These are phyloP conservation scores for Amanita inopinata DNA, from an alignment of 768 basidiomycete species.

Conservation along the genomic window DNA sequence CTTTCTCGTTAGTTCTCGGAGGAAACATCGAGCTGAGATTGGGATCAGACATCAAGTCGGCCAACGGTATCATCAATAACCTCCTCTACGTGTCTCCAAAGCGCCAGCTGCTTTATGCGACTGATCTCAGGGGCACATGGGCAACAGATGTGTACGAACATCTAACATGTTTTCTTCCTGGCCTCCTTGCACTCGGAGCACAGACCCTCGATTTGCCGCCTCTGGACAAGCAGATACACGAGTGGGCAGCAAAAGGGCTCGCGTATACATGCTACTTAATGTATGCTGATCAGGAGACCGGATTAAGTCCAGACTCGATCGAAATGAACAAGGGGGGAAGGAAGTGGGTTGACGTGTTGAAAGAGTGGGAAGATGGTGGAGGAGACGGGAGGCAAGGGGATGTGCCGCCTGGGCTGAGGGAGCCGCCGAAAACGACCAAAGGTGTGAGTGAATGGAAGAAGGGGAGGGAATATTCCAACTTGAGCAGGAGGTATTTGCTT, in stretches of 20 bases:
- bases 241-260: conserved; percentile 65
- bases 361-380: conserved; percentile 35
- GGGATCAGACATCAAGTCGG: conserved; percentile 37
- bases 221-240: conserved; percentile 36
- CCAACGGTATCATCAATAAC: conserved; percentile 43
- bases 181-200: conserved; percentile 54
- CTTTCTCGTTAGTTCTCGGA: conserved; percentile 3
- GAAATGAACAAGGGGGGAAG: conserved; percentile 26
- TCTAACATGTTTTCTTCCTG: conserved; percentile 62
- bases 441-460: conserved; percentile 10
- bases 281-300: conserved; percentile 57
- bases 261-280: conserved; percentile 58
- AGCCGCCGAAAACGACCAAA: conserved; percentile 16
- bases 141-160: conserved; percentile 48
- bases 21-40: neutral
- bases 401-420: conserved; percentile 35
- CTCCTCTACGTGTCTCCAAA: conserved; percentile 48
- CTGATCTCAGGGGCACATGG: conserved; percentile 29
- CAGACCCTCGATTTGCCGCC: conserved; percentile 30
- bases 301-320: conserved; percentile 55
- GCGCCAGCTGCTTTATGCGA: conserved; percentile 54
- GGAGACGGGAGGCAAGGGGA: conserved; percentile 24
- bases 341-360: conserved; percentile 38
- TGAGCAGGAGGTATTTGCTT: conserved; percentile 37
- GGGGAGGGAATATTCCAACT: conserved; percentile 41